A percentile compares a stretch with the other conserved stretches of the same genome.
Conservation (phyloP, 495 filamentous ascomycete genomes). For the Pseudomonodictys pantanalensis region DNA sequence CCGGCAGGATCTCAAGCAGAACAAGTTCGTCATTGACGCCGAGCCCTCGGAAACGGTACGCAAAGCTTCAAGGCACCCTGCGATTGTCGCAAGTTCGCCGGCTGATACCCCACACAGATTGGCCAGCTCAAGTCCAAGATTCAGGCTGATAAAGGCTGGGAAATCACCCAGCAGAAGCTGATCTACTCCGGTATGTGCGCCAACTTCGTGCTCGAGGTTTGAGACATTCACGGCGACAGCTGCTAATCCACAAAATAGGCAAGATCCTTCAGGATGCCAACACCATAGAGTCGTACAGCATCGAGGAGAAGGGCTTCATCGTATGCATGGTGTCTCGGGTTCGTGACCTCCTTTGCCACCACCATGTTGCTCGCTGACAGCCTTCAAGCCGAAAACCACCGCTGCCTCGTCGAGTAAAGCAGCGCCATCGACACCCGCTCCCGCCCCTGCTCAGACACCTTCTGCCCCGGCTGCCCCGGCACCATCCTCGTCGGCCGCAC, state of each 20-base stretch:
- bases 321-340: conserved; percentile 98
- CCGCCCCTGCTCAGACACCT: conserved; percentile 65
- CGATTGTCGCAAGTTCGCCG: conserved; percentile 1
- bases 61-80: conserved; percentile 20
- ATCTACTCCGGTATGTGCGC: conserved; percentile 87
- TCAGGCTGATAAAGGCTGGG: conserved; percentile 83
- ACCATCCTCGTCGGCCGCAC: conserved; percentile 59
- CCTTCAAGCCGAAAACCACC: conserved; percentile 61
- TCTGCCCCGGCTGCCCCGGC: conserved; percentile 61
- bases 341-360: conserved; percentile 32
- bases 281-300: conserved; percentile 90
- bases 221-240: conserved; percentile 8
- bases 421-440: conserved; percentile 60
- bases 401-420: conserved; percentile 56
- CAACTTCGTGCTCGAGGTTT: background rate
- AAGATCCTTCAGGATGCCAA: conserved; percentile 98
- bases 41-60: conserved; percentile 90
- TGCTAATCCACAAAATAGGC: conserved; percentile 53
- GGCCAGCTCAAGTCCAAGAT: conserved; percentile 88
- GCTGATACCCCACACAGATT: conserved; percentile 54
- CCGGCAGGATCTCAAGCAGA: conserved; percentile 83
- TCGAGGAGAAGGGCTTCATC: conserved; percentile 98
- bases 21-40: conserved; percentile 92
- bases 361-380: conserved; percentile 8
- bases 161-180: conserved; percentile 80